phyloP scores from a whole-genome alignment of 179 eudicot species.

The Sideroxylon spinosum region DNA sequence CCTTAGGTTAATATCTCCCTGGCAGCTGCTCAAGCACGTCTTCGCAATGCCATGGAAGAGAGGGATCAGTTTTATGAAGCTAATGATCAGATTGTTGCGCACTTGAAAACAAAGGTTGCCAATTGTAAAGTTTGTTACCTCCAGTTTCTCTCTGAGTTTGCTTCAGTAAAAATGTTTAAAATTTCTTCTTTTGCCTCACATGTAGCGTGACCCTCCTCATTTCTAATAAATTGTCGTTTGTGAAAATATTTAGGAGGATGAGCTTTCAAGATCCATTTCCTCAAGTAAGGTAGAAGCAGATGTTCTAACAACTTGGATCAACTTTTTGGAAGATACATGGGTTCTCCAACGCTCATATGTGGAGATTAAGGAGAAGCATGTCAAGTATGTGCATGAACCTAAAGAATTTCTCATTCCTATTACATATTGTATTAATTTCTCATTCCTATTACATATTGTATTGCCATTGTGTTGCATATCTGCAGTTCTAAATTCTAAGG shows the following conservation, averaged over 20 bases:
- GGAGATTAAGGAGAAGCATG: constrained; percentile 72
- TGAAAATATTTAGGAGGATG: constrained; percentile 60
- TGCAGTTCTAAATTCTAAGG: background rate
- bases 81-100: constrained; percentile 84
- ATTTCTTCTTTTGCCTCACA: constrained; percentile 9
- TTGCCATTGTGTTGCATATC: background rate
- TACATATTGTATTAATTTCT: background rate
- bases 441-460: background rate
- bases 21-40: constrained; percentile 77
- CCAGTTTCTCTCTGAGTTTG: background rate
- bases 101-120: constrained; percentile 72
- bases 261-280: constrained; percentile 61
- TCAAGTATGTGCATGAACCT: constrained; percentile 47
- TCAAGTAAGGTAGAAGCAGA: constrained; percentile 74
- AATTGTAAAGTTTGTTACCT: background rate
- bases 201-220: background rate
- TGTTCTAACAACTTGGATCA: constrained; percentile 86
- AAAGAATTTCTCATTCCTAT: background rate
- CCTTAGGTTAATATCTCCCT: constrained; percentile 76
- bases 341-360: constrained; percentile 59
- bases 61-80: constrained; percentile 97
- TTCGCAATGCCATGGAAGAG: constrained; percentile 77
- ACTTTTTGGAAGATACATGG: constrained; percentile 97
- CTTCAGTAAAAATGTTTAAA: background rate
- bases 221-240: background rate